A percentile compares a stretch with the other conserved stretches of the same genome.
Conservation (phyloP, 179 eudicot species). For the Spergularia azorica region DNA sequence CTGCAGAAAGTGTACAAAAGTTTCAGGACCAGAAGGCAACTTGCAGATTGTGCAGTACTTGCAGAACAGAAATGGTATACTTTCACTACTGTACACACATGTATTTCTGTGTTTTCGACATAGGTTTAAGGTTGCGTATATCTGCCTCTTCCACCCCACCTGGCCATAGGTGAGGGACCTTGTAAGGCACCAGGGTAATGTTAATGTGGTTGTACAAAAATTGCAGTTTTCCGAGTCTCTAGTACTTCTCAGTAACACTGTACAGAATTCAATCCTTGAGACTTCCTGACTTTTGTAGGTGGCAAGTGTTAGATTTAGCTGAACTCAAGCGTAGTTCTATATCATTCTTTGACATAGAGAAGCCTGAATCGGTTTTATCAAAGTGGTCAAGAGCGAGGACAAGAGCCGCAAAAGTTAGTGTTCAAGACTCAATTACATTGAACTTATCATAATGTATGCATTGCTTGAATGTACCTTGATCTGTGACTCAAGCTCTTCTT, state of each 20-base stretch:
- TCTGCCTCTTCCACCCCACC: too few relatives aligned
- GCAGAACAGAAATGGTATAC: slow-evolving; percentile 85
- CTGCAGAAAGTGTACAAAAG: slow-evolving; percentile 86
- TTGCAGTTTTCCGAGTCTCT: too few relatives aligned
- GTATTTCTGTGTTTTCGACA: too few relatives aligned
- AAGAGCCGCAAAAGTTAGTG: slow-evolving; percentile 73
- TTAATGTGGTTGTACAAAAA: too few relatives aligned
- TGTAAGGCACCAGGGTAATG: too few relatives aligned
- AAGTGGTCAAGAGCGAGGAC: slow-evolving; percentile 88
- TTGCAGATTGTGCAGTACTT: slow-evolving; percentile 91
- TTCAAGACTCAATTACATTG: neutral
- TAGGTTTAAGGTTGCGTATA: too few relatives aligned
- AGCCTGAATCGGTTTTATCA: slow-evolving; percentile 64
- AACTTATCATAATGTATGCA: neutral
- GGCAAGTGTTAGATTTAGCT: slow-evolving; percentile 84
- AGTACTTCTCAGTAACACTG: neutral
- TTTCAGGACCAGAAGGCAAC: slow-evolving; percentile 74
- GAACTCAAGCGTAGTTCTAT: slow-evolving; percentile 77
- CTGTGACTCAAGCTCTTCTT: neutral
- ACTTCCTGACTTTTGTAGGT: slow-evolving; percentile 41
- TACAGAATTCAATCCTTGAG: neutral
- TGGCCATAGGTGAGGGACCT: too few relatives aligned
- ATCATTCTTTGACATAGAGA: slow-evolving; percentile 78
- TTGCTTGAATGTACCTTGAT: neutral
- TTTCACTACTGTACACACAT: too few relatives aligned